Conservation (phyloP, 805 yeast genomes). For the Ogataea populi-albae region DNA sequence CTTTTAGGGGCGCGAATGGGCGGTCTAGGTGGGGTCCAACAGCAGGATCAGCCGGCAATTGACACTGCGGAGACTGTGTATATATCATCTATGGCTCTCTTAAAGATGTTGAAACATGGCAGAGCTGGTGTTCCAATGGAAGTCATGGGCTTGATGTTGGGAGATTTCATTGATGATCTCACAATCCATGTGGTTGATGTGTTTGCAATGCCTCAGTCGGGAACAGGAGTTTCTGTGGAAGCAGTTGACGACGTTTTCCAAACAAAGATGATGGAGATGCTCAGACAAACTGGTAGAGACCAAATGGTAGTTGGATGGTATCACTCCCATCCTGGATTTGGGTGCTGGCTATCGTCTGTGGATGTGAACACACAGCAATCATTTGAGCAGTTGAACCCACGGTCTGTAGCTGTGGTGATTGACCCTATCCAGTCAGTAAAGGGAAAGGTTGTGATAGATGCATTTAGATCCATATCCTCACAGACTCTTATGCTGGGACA, state of each 20-base stretch:
- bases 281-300: constrained; percentile 97
- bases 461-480: constrained; percentile 90
- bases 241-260: constrained; percentile 99
- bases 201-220: constrained; percentile 97
- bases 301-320: constrained; percentile 99
- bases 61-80: constrained; percentile 96
- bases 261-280: constrained; percentile 99
- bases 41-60: constrained; percentile 71
- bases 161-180: constrained; percentile 95
- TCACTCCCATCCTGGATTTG: constrained; percentile 99
- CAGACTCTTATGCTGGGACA: constrained; percentile 89
- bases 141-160: constrained; percentile 97
- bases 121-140: constrained; percentile 83
- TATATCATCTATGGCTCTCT: constrained; percentile 89
- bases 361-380: constrained; percentile 98
- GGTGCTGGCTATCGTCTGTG: constrained; percentile 98
- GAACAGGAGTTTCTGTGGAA: constrained; percentile 98
- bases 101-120: constrained; percentile 97
- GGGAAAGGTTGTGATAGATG: constrained; percentile 98
- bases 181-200: constrained; percentile 97
- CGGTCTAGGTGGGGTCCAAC: constrained; percentile 31
- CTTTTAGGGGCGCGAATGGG: constrained; percentile 33
- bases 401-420: constrained; percentile 97
- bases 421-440: constrained; percentile 98
- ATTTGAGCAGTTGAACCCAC: constrained; percentile 89